Base-by-base conservation (phyloP, 1,284 basidiomycete genomes). In the Filobasidium uniguttulatum region DNA sequence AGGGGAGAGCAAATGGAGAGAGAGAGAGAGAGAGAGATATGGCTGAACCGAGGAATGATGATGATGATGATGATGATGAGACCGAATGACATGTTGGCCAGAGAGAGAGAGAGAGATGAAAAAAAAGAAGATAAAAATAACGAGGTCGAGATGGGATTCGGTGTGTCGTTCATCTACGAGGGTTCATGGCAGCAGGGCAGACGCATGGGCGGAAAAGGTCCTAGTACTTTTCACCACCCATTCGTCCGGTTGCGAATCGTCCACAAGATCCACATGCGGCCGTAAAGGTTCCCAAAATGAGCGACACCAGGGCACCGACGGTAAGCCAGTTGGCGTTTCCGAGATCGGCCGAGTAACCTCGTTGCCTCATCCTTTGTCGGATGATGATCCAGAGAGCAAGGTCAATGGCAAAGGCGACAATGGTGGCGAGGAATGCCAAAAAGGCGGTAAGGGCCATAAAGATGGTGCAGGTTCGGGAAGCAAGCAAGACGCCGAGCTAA, bases 331-430 rank as follows among this genome's bases (percentile, higher is more conserved):
- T 67, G 53, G 64, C 66, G 54, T 65, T 66, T 12, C 67, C 79
- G 23, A 66, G 57, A 23, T 49, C 52, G 38, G 66, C 63, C 15
- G 58, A 29, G 49, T 71, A 64, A 26, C 75, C 77, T 17, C 72
- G 70, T 53, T 76, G 67, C 48, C 73, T 70, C 60, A 83, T 74
- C 46, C 75, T 73, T 59, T 76, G 66, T 56, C 78, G 77, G 22
- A 77, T 77, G 52, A 83, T 75, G 49, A 79, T 79, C 68, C 83
- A 89, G 48, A 89, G 75, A 25, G 78, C 77, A 77, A 86, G 82
- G 68, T 84, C 83, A 62, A 87, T 72, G 40, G 85, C 69, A 69
- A 79, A 86, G 3, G 73, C 79, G 57, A 85, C 68, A 48, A 85
- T 72, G 3, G 78, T 79, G 58, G 75, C 66, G 51, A 86, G 62